Conservation (phyloP, 1,139 yeast genomes). For the Schwanniomyces etchellsii region DNA sequence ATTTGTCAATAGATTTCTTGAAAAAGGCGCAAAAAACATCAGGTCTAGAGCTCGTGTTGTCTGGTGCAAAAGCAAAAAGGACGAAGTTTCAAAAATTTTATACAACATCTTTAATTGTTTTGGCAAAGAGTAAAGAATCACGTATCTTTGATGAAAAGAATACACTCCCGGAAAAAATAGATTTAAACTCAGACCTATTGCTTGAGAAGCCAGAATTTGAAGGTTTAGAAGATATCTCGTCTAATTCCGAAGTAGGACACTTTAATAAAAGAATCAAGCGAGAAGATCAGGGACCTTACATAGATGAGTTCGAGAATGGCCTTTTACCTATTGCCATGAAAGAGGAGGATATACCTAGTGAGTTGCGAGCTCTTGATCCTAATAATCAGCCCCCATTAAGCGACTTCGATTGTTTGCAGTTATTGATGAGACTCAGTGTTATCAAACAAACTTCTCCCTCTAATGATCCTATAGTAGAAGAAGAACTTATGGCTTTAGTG, state of each 20-base stretch:
- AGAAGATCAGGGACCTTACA: constrained; percentile 15
- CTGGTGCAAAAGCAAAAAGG: constrained; percentile 86
- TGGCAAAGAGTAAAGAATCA: constrained; percentile 55
- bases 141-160: constrained; percentile 16
- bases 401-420: constrained; percentile 66
- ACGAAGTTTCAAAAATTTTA: constrained; percentile 76
- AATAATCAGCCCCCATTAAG: constrained; percentile 73
- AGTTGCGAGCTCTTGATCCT: constrained; percentile 60
- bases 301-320: constrained; percentile 17
- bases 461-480: constrained; percentile 66
- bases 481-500: constrained; percentile 72
- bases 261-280: constrained; percentile 36
- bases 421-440: constrained; percentile 62
- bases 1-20: constrained; percentile 46
- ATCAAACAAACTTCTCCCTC: constrained; percentile 70
- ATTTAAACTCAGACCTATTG: constrained; percentile 70
- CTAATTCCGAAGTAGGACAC: constrained; percentile 26
- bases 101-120: constrained; percentile 68
- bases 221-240: constrained; percentile 49
- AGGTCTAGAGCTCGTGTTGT: constrained; percentile 57
- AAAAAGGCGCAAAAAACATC: constrained; percentile 52
- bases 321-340: constrained; percentile 58
- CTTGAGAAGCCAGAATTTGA: constrained; percentile 72
- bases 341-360: constrained; percentile 58
- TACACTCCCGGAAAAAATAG: constrained; percentile 47